Base-by-base conservation (phyloP, 1,284 basidiomycete genomes). In the Apiotrichum veenhuisii region DNA sequence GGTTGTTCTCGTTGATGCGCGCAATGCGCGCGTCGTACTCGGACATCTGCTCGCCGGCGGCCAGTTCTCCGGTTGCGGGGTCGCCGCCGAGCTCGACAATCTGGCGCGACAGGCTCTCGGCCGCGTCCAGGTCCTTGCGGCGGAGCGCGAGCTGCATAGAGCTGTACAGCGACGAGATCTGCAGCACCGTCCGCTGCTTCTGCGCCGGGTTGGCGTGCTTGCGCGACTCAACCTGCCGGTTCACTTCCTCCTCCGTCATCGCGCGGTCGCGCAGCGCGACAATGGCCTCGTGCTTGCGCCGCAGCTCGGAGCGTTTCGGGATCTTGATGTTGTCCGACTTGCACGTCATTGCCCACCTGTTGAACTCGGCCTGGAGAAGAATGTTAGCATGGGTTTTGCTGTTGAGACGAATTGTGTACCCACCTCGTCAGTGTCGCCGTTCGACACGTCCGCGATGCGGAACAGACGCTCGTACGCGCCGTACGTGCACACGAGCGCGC, bases 1-100 rank as follows among this genome's bases (percentile, higher is more conserved):
- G 82, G 72, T 97, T 95, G 51, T 90, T 84, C 75, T 93, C 90
- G 72, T 94, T 95, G 58, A 96, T 87, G 70, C 80, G 84, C 20
- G 87, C 84, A 33, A 94, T 81, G 64, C 83, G 77, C 58, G 85
- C 84, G 43, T 78, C 79, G 61, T 78, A 76, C 8, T 79, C 74
- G 55, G 80, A 79, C 58, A 67, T 46, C 76, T 77, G 43, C 61
- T 50, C 52, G 30, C 37, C 57, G 2, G 45, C 59, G 15, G 50
- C 57, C 1, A 68, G 49, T 64, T 69, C 55, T 49, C 69, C 59
- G 43, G 77, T 57, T 11, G 52, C 47, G 9, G 72, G 73, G 46
- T 78, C 74, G 10, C 67, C 69, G n/a, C 76, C 78, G 3, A 86
- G 77, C 40, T 80, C 80, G n/a, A 80, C 81, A 18, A 91, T 80